Evolutionary conservation across 2,329 filamentous ascomycete species (phyloP).

Genomic region (Clathrospora elynae): DNA sequence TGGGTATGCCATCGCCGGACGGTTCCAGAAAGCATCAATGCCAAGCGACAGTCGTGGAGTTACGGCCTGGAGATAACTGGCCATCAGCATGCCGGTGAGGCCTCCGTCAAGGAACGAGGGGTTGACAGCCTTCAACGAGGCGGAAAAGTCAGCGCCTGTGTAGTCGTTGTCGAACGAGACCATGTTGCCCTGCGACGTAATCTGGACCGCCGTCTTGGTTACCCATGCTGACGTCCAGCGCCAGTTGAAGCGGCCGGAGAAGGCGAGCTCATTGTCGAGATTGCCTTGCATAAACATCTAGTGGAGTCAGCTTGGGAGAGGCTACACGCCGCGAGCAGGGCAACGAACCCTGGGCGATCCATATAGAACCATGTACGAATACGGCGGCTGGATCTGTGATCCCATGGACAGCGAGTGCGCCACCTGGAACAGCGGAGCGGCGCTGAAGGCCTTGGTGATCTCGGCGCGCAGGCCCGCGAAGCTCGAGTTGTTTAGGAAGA

Average conservation of each 20-base stretch:
- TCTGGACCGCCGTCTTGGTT: constrained; percentile 85
- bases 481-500: constrained; percentile 94
- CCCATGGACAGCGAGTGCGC: constrained; percentile 97
- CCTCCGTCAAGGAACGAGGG: constrained; percentile 92
- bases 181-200: constrained; percentile 86
- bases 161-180: constrained; percentile 96
- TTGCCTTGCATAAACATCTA: constrained; percentile 96
- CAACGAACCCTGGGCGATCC: constrained; percentile 83
- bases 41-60: constrained; percentile 86
- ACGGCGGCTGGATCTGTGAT: constrained; percentile 84
- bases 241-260: constrained; percentile 91
- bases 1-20: constrained; percentile 77
- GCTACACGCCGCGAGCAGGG: constrained; percentile 5
- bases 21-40: constrained; percentile 93
- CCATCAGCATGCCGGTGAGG: constrained; percentile 92
- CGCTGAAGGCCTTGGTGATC: constrained; percentile 93
- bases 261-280: constrained; percentile 86
- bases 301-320: constrained; percentile 26
- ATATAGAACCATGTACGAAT: constrained; percentile 92
- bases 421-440: constrained; percentile 92
- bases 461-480: constrained; percentile 96
- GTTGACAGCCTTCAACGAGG: constrained; percentile 91
- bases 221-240: constrained; percentile 81
- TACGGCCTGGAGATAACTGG: constrained; percentile 91
- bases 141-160: constrained; percentile 88